Evolutionary conservation across 208 protist species (phyloP), one percentile per base, ranked within the genome.

Genomic region (Leishmania amazonensis): DNA sequence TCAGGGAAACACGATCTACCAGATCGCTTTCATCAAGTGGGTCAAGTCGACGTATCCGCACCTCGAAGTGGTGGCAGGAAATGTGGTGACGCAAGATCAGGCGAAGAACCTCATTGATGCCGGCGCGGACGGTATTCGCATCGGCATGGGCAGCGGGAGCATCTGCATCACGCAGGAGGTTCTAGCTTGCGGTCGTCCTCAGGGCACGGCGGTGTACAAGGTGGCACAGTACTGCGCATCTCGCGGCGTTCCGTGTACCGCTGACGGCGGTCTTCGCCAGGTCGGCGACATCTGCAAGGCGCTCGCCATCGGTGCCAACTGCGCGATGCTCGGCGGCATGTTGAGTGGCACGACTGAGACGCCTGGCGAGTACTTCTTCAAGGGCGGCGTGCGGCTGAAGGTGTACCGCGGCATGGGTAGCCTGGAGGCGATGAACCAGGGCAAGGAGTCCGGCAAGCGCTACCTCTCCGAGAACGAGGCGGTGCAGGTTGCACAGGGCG

Each of bases 81-180:
- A 99, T 85, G 97, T 99, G 7, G 99, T 99, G 72, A 99, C 99
- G 38, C 91, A 94, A 64, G 91, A 94, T 65, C 98, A 99, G 91
- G 98, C 98, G 11, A 95, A 99, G 90, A 96, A 99, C 83, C 90
- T 99, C 15, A 99, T 99, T 72, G 94, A 98, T 78, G 98, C 98
- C 45, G 99, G 99, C 58, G 98, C 97, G 17, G 99, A 99, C 85
- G 97, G 86, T 45, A 92, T 99, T 21, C 97, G 98, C 81, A 97
- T 99, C 45, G 99, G 99, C 62, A 99, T 99, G 98, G 99, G 99
- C 80, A 96, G 94, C 54, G 99, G 99, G 40, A 99, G 97, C 81
- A 99, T 99, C 88, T 99, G 98, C 96, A 99, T 98, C 79, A 99
- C 99, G 42, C 98, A 99, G 88, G 97, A 99, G 87, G 89, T 99